Base-by-base conservation (phyloP, 2,329 filamentous ascomycete species). In the Pseudogymnoascus destructans region DNA sequence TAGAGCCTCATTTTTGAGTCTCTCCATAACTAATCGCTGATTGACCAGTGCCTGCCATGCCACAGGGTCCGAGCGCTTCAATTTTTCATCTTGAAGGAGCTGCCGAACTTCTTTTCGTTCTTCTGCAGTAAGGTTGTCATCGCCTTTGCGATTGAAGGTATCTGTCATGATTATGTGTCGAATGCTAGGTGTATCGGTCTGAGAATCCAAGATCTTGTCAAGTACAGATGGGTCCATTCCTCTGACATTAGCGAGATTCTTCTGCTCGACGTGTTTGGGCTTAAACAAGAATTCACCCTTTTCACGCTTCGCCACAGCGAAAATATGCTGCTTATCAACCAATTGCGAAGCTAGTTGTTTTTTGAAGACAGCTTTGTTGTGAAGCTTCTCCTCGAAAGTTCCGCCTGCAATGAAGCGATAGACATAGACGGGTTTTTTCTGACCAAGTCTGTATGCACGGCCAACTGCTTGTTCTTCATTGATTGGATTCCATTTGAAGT, bases 391-490 rank as follows among this genome's bases (percentile, higher is more conserved):
- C 68, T 96, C 90, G 64, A 86, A 90, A 0, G 89, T 93, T 1
- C 89, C 90, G 1, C 83, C 87, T 9, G 82, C 75, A 23, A 90
- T 74, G 61, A 96, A 82, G 15, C 86, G 85, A 71, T 96, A 96
- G 1, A 96, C 89, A 67, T 80, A 91, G 0, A 95, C 90, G 0
- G 79, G 77, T 65, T 91, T 93, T 35, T 73, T 74, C 70, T 96
- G 91, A 0, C 90, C 89, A 32, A 96, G 79, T 0, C 91, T 87
- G 70, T 93, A 95, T 0, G 88, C 86, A 57, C 91, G 80, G 1
- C 89, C 91, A 56, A 95, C 81, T 1, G 91, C 91, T 71, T 96
- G 91, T 65, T 90, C 85, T 69, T 95, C 91, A 67, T 84, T 77
- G 4, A 83, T 79, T 0, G 91, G 91, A 62, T 91, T 93, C 72